phyloP scores from a whole-genome alignment of 345 rosid genomes.

The Syzygium aromaticum region DNA sequence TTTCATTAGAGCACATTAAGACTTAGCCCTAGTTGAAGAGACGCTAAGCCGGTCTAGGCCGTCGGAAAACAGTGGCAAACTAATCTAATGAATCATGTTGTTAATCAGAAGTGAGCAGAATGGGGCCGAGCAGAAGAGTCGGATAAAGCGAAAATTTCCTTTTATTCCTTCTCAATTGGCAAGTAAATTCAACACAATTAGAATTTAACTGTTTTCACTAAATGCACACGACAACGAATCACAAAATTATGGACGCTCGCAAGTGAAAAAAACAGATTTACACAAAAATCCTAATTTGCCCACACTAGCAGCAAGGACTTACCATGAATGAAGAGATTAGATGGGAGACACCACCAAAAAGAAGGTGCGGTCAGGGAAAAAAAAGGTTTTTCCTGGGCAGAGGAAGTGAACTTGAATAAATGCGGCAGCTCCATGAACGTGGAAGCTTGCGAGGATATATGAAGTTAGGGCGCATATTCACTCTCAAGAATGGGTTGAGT shows the following conservation, averaged over 20 bases:
- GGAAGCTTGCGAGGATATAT: background rate
- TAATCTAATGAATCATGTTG: background rate
- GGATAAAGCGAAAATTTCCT: background rate
- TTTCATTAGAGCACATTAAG: background rate
- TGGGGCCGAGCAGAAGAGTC: background rate
- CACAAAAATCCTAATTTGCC: background rate
- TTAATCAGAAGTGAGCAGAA: background rate
- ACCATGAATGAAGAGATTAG: background rate
- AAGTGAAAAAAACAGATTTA: background rate
- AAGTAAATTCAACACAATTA: background rate
- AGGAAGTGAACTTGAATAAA: background rate
- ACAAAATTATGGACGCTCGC: background rate
- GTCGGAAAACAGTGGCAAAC: background rate
- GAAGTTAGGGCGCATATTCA: slow-evolving; percentile 63
- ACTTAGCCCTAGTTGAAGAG: background rate
- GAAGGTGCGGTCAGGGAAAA: background rate
- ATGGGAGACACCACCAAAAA: background rate
- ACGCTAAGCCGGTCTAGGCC: background rate
- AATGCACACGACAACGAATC: background rate
- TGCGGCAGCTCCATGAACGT: background rate
- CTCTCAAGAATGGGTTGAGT: slow-evolving; percentile 84
- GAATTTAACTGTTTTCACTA: background rate
- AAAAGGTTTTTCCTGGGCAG: background rate
- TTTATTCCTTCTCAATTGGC: background rate
- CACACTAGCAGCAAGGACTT: background rate